Conservation (phyloP, 139 green algal genomes). For the Tetradesmus obliquus region DNA sequence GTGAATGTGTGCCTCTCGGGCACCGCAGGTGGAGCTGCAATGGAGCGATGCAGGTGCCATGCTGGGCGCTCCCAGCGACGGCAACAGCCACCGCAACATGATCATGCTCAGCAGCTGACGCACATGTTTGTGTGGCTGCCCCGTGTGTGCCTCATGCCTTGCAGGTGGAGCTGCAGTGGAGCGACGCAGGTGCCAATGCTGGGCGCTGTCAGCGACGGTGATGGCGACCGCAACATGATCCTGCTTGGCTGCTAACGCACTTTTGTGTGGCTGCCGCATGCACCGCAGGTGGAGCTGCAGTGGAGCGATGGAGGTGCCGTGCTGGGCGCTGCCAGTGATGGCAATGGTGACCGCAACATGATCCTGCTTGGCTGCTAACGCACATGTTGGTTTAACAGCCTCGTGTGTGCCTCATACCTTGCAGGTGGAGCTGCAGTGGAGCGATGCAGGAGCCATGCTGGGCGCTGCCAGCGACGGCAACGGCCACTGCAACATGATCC, state of each 20-base stretch:
- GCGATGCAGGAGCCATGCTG: slow-evolving; percentile 81
- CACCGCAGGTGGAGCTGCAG: slow-evolving; percentile 80
- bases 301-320: slow-evolving; percentile 77
- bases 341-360: slow-evolving; percentile 99
- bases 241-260: not conserved
- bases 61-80: slow-evolving; percentile 91
- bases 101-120: slow-evolving; percentile 73
- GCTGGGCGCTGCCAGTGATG: slow-evolving; percentile 91
- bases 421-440: slow-evolving; percentile 85
- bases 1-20: too few relatives aligned
- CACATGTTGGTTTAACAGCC: too few relatives aligned
- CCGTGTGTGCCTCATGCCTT: too few relatives aligned
- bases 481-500: slow-evolving; percentile 99
- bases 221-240: too few relatives aligned
- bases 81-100: slow-evolving; percentile 99
- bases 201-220: slow-evolving; percentile 69
- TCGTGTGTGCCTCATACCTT: too few relatives aligned
- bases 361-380: slow-evolving; percentile 73
- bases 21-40: slow-evolving; percentile 80
- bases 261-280: not conserved
- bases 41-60: slow-evolving; percentile 77
- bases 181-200: slow-evolving; percentile 81
- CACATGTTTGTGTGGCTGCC: too few relatives aligned
- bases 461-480: slow-evolving; percentile 92
- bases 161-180: slow-evolving; percentile 85